Percentiles rank a stretch among this genome's conserved stretches.
Conservation (phyloP, 805 yeast genomes). For the Tetrapisispora fleetii region DNA sequence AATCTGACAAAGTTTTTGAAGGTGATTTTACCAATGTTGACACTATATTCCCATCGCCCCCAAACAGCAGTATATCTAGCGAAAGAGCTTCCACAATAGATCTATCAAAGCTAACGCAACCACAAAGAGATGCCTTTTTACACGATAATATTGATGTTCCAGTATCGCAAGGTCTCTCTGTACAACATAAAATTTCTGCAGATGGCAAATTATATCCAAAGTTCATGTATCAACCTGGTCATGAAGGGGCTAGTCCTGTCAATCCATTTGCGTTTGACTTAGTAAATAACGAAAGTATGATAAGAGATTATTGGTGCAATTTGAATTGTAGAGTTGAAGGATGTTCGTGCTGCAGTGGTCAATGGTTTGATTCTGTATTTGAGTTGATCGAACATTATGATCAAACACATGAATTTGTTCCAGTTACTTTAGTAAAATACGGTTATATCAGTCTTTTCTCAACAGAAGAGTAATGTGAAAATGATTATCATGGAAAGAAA, state of each 20-base stretch:
- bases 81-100: neutral
- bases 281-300: neutral
- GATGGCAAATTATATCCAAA: neutral
- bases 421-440: constrained; percentile 14
- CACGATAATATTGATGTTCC: neutral
- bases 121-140: neutral
- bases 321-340: constrained; percentile 9
- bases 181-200: neutral
- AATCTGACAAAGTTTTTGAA: neutral
- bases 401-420: constrained; percentile 13
- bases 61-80: neutral
- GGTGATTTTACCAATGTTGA: neutral
- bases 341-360: neutral
- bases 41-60: constrained; percentile 3
- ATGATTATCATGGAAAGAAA: no score
- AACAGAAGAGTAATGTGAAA: neutral
- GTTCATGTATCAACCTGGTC: constrained; percentile 1
- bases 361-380: constrained; percentile 7
- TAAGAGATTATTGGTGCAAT: constrained; percentile 8
- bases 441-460: constrained; percentile 9
- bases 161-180: neutral
- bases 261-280: constrained; percentile 1
- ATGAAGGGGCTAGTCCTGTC: neutral
- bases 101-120: neutral
- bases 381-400: constrained; percentile 20